Percentiles rank a stretch among this genome's conserved stretches.
phyloP scores from a whole-genome alignment of 2,329 filamentous ascomycete genomes.

The Peltaster fructicola region DNA sequence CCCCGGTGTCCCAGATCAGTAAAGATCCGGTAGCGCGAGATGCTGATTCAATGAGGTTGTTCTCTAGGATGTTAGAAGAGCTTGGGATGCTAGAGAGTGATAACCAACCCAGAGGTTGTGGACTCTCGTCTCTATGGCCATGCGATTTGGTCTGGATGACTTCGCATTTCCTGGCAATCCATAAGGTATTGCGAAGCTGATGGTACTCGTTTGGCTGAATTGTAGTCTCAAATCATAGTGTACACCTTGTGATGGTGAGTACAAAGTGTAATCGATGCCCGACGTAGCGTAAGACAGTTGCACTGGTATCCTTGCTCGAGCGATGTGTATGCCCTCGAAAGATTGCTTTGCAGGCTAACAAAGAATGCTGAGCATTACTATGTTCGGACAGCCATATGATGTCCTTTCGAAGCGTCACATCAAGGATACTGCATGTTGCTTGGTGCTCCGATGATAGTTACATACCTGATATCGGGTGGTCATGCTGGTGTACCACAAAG shows the following conservation, averaged over 20 bases:
- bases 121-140: constrained; percentile 28
- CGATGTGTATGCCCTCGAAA: too few species aligned
- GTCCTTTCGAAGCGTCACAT: constrained; percentile 1
- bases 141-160: constrained; percentile 21
- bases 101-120: constrained; percentile 25
- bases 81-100: background rate
- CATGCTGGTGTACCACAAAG: constrained; percentile 57
- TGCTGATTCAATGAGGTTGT: constrained; percentile 28
- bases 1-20: constrained; percentile 29
- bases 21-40: constrained; percentile 25
- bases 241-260: too few species aligned
- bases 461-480: constrained; percentile 48
- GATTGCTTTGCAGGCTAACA: too few species aligned
- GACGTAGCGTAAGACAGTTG: too few species aligned
- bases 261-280: too few species aligned
- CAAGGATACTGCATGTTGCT: too few species aligned
- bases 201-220: constrained; percentile 48
- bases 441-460: constrained; percentile 30
- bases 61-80: constrained; percentile 16
- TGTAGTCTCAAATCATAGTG: constrained; percentile 49
- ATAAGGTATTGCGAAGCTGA: constrained; percentile 35
- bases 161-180: constrained; percentile 26
- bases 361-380: too few species aligned
- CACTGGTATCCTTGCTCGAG: too few species aligned
- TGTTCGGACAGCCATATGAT: too few species aligned